These are phyloP conservation scores for Nicotiana otophora DNA, from an alignment of 257 asterid genomes.

Conservation along the genomic window DNA sequence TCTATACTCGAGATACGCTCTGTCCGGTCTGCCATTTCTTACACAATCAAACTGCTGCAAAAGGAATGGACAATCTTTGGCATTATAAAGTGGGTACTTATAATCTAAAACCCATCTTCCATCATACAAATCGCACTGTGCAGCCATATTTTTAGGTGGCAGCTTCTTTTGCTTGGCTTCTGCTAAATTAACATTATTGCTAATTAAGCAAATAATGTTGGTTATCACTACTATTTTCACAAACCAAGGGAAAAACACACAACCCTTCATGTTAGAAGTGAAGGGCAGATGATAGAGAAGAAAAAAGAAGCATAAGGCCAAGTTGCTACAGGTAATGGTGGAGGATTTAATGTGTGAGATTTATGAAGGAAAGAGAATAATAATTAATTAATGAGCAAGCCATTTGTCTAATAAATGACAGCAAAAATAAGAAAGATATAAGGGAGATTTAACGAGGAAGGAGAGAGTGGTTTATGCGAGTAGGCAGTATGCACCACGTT, in stretches of 20 bases:
- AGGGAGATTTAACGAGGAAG: neutral
- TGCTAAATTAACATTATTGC: neutral
- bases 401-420: neutral
- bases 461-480: neutral
- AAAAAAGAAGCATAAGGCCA: neutral
- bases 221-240: neutral
- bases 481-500: neutral
- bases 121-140: conserved; percentile 16
- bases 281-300: neutral
- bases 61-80: conserved; percentile 20
- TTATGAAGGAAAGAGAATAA: neutral
- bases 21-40: conserved; percentile 25
- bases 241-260: neutral
- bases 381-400: neutral
- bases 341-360: neutral
- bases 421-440: neutral
- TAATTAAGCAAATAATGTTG: neutral
- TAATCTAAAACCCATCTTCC: conserved; percentile 32
- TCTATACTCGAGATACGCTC: conserved; percentile 19
- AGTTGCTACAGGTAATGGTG: neutral
- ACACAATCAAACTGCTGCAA: conserved; percentile 22
- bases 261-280: neutral
- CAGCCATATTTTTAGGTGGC: neutral
- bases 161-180: neutral
- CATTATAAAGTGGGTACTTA: conserved; percentile 21